These are phyloP conservation scores for Scedosporium dehoogii DNA, from an alignment of 2,329 filamentous ascomycete species.

Conservation along the genomic window DNA sequence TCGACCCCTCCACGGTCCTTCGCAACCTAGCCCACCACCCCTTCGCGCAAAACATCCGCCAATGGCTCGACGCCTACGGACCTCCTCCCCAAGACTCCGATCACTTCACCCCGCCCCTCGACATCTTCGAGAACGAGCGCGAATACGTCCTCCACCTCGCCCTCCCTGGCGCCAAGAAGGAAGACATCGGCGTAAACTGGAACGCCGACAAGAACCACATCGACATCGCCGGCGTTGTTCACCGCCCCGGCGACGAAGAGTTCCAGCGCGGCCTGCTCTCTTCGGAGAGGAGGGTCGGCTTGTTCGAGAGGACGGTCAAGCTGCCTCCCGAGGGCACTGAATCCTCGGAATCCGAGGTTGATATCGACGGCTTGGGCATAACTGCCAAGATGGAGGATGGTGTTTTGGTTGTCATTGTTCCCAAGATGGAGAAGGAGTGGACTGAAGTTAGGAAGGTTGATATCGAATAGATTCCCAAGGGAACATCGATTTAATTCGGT, in stretches of 20 bases:
- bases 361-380: slow-evolving; percentile 57
- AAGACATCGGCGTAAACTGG: slow-evolving; percentile 70
- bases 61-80: slow-evolving; percentile 22
- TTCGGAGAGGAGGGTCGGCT: slow-evolving; percentile 60
- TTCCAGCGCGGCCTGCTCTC: slow-evolving; percentile 54
- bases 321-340: slow-evolving; percentile 37
- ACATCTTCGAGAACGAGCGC: slow-evolving; percentile 61
- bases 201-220: slow-evolving; percentile 57
- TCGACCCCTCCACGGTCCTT: slow-evolving; percentile 30
- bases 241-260: slow-evolving; percentile 62
- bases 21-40: slow-evolving; percentile 30
- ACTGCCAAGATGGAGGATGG: slow-evolving; percentile 71
- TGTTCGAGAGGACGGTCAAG: slow-evolving; percentile 62
- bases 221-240: slow-evolving; percentile 60
- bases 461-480: slow-evolving; percentile 30
- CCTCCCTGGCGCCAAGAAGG: slow-evolving; percentile 68
- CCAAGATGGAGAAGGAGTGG: slow-evolving; percentile 59
- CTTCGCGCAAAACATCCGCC: slow-evolving; percentile 29
- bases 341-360: slow-evolving; percentile 33
- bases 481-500: neutral
- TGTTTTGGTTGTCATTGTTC: slow-evolving; percentile 64
- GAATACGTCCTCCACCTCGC: slow-evolving; percentile 65
- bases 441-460: slow-evolving; percentile 53
- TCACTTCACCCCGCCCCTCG: slow-evolving; percentile 55
- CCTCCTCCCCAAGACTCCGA: slow-evolving; percentile 17